A percentile compares a stretch with the other conserved stretches of the same genome.
Evolutionary conservation across 1,139 yeast species (phyloP).

Genomic region (Yamadazyma sp.): DNA sequence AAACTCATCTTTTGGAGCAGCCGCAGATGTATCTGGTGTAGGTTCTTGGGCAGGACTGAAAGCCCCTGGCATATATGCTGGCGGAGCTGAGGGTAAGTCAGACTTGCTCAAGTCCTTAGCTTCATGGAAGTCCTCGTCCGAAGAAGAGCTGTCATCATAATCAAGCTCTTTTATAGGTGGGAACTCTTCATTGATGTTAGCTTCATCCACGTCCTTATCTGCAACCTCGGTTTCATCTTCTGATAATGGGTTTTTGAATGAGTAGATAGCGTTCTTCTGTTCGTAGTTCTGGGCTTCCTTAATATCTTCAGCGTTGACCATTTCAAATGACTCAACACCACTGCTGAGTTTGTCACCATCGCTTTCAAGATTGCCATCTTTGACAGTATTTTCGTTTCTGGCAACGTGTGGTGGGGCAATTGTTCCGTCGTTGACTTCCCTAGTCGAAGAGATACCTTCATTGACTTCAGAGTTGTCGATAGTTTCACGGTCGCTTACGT

Average conservation of each 20-base stretch:
- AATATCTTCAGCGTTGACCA: constrained; percentile 52
- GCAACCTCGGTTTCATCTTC: not conserved
- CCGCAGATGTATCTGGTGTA: not conserved
- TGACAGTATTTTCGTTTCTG: constrained; percentile 4
- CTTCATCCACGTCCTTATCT: not conserved
- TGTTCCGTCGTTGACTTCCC: constrained; percentile 10
- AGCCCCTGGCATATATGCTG: constrained; percentile 4
- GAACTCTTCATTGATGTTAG: constrained; percentile 47
- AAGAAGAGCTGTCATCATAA: constrained; percentile 53
- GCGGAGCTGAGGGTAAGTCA: not conserved
- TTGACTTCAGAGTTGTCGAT: constrained; percentile 33
- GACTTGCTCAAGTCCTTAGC: constrained; percentile 12
- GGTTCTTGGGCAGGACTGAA: constrained; percentile 3
- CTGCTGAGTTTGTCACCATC: constrained; percentile 46
- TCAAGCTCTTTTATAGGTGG: constrained; percentile 72
- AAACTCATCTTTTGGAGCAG: constrained; percentile 28
- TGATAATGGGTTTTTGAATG: constrained; percentile 12
- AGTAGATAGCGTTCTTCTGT: constrained; percentile 10
- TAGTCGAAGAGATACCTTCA: constrained; percentile 15
- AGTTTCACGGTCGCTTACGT: constrained; percentile 61
- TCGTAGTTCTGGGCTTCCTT: constrained; percentile 12
- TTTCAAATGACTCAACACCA: constrained; percentile 52
- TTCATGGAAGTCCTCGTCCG: constrained; percentile 25
- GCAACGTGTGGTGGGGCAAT: constrained; percentile 5
- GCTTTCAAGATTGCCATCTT: constrained; percentile 20